Evolutionary conservation across 306 rosid species (phyloP).

Genomic region (Canavalia ensiformis): DNA sequence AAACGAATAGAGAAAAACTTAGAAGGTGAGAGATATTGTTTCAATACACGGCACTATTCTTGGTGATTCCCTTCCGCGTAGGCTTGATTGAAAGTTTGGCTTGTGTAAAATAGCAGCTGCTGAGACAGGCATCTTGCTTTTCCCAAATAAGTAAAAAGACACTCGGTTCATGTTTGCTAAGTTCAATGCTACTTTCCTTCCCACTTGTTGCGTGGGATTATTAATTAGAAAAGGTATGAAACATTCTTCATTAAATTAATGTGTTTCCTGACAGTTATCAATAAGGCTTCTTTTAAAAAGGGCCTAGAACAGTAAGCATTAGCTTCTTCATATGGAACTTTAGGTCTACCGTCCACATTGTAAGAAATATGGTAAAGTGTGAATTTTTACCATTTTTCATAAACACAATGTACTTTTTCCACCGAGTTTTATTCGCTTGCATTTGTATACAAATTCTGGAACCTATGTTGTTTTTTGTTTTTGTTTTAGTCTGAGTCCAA

Average conservation of each 20-base stretch:
- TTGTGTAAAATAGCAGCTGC: conserved; percentile 71
- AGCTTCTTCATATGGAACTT: conserved; percentile 7
- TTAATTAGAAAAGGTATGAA: conserved; percentile 39
- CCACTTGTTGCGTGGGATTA: conserved; percentile 45
- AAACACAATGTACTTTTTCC: background rate
- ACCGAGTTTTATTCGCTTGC: background rate
- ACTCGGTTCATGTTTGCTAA: conserved; percentile 37
- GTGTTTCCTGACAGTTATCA: conserved; percentile 33
- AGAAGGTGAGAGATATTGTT: conserved; percentile 64
- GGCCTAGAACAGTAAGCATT: conserved; percentile 25
- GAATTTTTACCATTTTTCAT: conserved; percentile 7
- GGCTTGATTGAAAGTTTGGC: conserved; percentile 69
- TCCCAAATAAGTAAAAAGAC: conserved; percentile 60
- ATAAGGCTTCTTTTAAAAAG: conserved; percentile 42
- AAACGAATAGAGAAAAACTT: conserved; percentile 53
- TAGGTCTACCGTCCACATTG: conserved; percentile 19
- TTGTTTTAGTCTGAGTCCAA: background rate
- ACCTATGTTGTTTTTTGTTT: background rate
- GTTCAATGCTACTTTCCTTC: conserved; percentile 46
- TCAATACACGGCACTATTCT: conserved; percentile 59
- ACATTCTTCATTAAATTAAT: conserved; percentile 48
- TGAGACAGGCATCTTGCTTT: conserved; percentile 58
- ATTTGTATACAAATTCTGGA: background rate
- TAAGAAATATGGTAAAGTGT: conserved; percentile 31
- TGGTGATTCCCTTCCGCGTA: conserved; percentile 57